These are phyloP conservation scores for Polyporus tsugae DNA, from an alignment of 1,284 basidiomycete species.

Conservation along the genomic window DNA sequence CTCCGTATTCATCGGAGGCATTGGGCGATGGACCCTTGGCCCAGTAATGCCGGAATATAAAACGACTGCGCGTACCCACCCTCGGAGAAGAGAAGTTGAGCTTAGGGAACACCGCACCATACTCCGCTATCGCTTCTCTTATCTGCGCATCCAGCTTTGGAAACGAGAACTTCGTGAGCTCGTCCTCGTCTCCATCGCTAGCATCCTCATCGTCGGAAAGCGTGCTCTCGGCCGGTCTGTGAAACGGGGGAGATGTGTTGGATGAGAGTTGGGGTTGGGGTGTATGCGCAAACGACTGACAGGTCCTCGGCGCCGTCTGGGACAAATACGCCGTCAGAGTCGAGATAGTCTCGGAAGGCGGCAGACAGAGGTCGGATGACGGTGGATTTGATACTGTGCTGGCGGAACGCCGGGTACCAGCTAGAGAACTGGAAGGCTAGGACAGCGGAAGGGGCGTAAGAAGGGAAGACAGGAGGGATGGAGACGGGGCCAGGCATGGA, in stretches of 20 bases:
- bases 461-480: slow-evolving; percentile 55
- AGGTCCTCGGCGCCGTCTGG: slow-evolving; percentile 83
- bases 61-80: slow-evolving; percentile 51
- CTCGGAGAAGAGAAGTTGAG: slow-evolving; percentile 93
- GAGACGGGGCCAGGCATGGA: slow-evolving; percentile 40
- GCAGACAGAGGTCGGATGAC: slow-evolving; percentile 76
- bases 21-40: not conserved
- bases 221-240: slow-evolving; percentile 59
- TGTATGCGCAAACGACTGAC: slow-evolving; percentile 50
- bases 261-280: slow-evolving; percentile 22
- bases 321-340: slow-evolving; percentile 83
- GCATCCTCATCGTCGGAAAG: slow-evolving; percentile 67
- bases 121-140: slow-evolving; percentile 69
- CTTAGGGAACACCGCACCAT: slow-evolving; percentile 93
- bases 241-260: slow-evolving; percentile 26
- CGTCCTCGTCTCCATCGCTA: slow-evolving; percentile 51
- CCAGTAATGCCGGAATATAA: not conserved
- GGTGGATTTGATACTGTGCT: slow-evolving; percentile 79
- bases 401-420: slow-evolving; percentile 86
- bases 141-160: slow-evolving; percentile 84
- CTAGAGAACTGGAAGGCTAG: slow-evolving; percentile 85
- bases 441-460: slow-evolving; percentile 59
- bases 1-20: not conserved
- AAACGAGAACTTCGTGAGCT: slow-evolving; percentile 62
- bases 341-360: slow-evolving; percentile 78